Percentiles rank a stretch among this genome's conserved stretches.
Conservation (phyloP, 2,329 filamentous ascomycete genomes). For the Akanthomyces lecanii region DNA sequence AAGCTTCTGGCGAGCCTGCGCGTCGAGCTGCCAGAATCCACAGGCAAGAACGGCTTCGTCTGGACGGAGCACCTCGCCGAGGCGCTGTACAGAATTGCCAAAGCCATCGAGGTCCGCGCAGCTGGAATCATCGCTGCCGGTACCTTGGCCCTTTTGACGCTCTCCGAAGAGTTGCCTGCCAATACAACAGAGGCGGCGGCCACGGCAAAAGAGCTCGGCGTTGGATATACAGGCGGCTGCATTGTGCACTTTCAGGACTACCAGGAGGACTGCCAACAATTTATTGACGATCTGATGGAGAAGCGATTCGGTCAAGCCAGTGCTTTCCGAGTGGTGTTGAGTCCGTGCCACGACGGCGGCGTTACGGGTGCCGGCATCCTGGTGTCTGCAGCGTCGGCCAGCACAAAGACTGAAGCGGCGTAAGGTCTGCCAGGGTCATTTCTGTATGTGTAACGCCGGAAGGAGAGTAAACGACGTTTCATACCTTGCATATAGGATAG, state of each 20-base stretch:
- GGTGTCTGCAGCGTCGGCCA: constrained; percentile 41
- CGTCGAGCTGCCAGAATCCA: constrained; percentile 48
- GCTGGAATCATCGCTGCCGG: constrained; percentile 71
- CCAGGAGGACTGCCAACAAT: constrained; percentile 62
- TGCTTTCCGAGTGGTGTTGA: constrained; percentile 45
- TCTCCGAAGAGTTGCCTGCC: constrained; percentile 61
- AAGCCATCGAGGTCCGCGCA: constrained; percentile 66
- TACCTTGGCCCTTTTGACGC: constrained; percentile 63
- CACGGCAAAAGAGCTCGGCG: constrained; percentile 55
- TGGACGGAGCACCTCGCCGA: constrained; percentile 61
- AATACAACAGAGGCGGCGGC: constrained; percentile 20
- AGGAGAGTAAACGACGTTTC: too few species aligned
- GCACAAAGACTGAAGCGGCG: constrained; percentile 33
- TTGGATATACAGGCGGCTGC: constrained; percentile 76
- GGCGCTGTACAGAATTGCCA: constrained; percentile 61
- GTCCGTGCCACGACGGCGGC: constrained; percentile 57
- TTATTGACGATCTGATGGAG: constrained; percentile 54
- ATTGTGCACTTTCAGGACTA: constrained; percentile 78
- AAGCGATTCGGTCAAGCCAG: constrained; percentile 25
- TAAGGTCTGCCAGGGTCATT: not conserved
- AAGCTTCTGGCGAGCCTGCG: constrained; percentile 45
- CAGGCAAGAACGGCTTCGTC: constrained; percentile 43
- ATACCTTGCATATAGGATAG: constrained; percentile 2
- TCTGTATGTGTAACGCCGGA: not conserved
- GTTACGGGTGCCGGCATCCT: constrained; percentile 59